These are phyloP conservation scores for Microsporum canis DNA, from an alignment of 2,329 filamentous ascomycete genomes.

Conservation along the genomic window DNA sequence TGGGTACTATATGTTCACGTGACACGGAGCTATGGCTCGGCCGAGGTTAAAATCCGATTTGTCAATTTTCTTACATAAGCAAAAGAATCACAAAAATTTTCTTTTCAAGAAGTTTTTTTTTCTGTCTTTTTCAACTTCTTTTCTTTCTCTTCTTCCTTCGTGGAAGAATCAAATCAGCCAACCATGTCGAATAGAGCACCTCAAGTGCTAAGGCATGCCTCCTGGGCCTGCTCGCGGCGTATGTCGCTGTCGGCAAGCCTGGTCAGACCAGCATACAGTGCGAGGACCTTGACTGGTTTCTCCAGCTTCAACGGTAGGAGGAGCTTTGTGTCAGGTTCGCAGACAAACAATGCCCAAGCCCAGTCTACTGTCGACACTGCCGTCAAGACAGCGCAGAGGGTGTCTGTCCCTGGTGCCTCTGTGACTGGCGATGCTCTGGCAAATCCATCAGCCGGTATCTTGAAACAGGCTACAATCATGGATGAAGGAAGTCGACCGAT, in stretches of 20 bases:
- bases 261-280: conserved; percentile 22
- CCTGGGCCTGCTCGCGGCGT: conserved; percentile 46
- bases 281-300: conserved; percentile 24
- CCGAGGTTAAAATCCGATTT: conserved; percentile 1
- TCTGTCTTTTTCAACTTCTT: background rate
- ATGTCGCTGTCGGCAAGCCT: conserved; percentile 33
- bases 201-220: conserved; percentile 62
- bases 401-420: conserved; percentile 53
- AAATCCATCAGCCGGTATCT: conserved; percentile 68
- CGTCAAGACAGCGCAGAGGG: conserved; percentile 75
- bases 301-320: conserved; percentile 33
- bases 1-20: background rate
- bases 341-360: conserved; percentile 56
- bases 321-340: conserved; percentile 74
- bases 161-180: background rate
- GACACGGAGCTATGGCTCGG: background rate
- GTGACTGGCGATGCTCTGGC: conserved; percentile 56
- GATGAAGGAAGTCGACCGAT: conserved; percentile 88
- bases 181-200: conserved; percentile 56
- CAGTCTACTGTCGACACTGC: conserved; percentile 73
- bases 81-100: background rate
- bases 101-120: background rate
- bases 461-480: conserved; percentile 87
- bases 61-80: background rate
- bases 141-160: background rate